A percentile compares a stretch with the other conserved stretches of the same genome.
Evolutionary conservation across 139 green algal species (phyloP).

Genomic region (Tetraselmis striata): DNA sequence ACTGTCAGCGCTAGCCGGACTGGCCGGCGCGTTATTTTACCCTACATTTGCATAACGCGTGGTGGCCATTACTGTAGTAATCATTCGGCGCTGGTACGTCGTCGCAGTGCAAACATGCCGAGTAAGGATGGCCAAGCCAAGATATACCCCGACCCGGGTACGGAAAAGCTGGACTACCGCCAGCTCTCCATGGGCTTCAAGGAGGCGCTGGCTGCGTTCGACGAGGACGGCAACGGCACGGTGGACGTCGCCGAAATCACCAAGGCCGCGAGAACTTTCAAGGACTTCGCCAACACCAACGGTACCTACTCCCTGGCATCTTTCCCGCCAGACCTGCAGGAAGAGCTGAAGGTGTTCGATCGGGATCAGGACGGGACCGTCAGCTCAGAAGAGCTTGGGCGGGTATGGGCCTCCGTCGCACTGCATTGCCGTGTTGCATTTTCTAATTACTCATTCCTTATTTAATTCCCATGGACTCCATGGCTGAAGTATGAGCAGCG

Average conservation of each 20-base stretch:
- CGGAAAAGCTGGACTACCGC: not conserved
- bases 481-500: no score
- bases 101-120: no score
- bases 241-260: not conserved
- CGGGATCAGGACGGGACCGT: not conserved
- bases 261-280: not conserved
- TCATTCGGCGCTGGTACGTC: no score
- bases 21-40: no score
- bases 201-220: not conserved
- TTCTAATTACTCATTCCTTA: no score
- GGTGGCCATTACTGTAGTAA: no score
- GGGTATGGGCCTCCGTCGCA: not conserved
- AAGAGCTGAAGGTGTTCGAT: not conserved
- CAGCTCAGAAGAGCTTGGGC: not conserved
- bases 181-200: not conserved
- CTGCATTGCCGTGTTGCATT: no score
- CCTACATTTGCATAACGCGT: no score
- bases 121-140: no score
- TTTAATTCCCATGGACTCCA: no score
- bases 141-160: no score
- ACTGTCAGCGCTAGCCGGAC: no score
- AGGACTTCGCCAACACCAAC: not conserved
- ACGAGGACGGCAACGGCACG: not conserved
- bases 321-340: not conserved
- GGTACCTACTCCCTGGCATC: not conserved